These are phyloP conservation scores for Bromus sterilis DNA, from an alignment of 176 grass and related monocot species.

Conservation along the genomic window DNA sequence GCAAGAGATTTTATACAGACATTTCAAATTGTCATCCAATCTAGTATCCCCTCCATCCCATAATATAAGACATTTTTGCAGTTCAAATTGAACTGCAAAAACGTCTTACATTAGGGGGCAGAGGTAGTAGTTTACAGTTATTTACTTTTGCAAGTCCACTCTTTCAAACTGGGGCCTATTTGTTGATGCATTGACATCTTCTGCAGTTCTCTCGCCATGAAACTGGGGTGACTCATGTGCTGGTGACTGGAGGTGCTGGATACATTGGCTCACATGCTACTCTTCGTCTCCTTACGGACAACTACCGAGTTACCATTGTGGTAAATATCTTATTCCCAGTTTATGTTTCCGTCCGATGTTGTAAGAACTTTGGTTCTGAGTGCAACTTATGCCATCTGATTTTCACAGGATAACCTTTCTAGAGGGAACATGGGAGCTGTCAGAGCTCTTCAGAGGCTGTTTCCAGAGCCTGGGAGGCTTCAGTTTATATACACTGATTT, in stretches of 20 bases:
- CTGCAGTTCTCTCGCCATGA: constrained; percentile 90
- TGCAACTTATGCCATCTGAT: neutral
- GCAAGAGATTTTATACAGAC: neutral
- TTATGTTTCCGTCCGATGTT: neutral
- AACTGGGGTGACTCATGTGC: constrained; percentile 85
- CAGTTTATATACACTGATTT: constrained; percentile 98
- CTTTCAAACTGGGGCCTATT: constrained; percentile 1
- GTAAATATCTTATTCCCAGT: constrained; percentile 40
- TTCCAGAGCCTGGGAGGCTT: constrained; percentile 83
- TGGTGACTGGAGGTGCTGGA: constrained; percentile 97
- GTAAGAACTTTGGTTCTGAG: neutral
- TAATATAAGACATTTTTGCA: no score
- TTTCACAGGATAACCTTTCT: constrained; percentile 88
- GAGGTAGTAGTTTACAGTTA: neutral
- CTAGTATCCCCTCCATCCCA: no score
- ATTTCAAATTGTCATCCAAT: neutral
- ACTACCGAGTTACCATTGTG: constrained; percentile 97
- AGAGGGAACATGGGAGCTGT: constrained; percentile 96
- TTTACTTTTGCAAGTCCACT: neutral
- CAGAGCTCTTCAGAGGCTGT: constrained; percentile 60
- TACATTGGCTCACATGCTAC: constrained; percentile 94
- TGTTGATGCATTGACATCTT: constrained; percentile 14
- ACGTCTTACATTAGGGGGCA: no score
- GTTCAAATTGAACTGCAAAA: no score
- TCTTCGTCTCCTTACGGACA: constrained; percentile 81